Base-by-base conservation (phyloP, 2,329 filamentous ascomycete species). In the Mycocentrospora acerina region DNA sequence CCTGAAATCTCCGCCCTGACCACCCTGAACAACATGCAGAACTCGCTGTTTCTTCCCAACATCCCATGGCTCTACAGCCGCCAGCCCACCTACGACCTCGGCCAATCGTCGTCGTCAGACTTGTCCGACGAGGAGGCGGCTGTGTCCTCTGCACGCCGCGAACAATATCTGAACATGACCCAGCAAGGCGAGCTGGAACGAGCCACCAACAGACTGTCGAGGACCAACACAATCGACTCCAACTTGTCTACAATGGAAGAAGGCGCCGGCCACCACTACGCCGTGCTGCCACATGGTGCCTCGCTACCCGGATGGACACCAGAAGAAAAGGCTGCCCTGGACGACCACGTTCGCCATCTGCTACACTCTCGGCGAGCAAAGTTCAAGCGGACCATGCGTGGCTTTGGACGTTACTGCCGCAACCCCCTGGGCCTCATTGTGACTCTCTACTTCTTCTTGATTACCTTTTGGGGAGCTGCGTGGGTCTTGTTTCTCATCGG, bases 401-500 rank as follows among this genome's bases (percentile, higher is more conserved):
- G 87, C 0, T 95, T 95, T 57, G 80, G 82, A 3, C 81, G 90
- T 67, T 95, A 94, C 54, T 76, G 90, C 10, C 78, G 78, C 27
- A 61, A 55, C 76, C 78, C 89, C 0, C 76, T 94, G 11, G 89
- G 88, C 2, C 88, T 93, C 57, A 78, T 90, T 42, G 85, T 95
- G 34, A 90, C 88, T 0, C 68, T 94, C 3, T 95, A 95, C 66
- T 88, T 88, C n/a, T 84, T 81, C 7, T 73, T 91, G n/a, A 89
- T 94, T 50, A 93, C 88, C 0, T 76, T 90, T 1, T 94, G 93
- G 60, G 88, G 88, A 55, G 74, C 90, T 13, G 86, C 86, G 0
- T 94, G 88, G 88, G 88, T 94, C 1, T 77, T 94, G 14, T 93
- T 91, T 68, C 73, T 94, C 32, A 95, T 95, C 60, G 86, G 80